These are phyloP conservation scores for Amyloporia xantha DNA, from an alignment of 768 basidiomycete species.

Conservation along the genomic window DNA sequence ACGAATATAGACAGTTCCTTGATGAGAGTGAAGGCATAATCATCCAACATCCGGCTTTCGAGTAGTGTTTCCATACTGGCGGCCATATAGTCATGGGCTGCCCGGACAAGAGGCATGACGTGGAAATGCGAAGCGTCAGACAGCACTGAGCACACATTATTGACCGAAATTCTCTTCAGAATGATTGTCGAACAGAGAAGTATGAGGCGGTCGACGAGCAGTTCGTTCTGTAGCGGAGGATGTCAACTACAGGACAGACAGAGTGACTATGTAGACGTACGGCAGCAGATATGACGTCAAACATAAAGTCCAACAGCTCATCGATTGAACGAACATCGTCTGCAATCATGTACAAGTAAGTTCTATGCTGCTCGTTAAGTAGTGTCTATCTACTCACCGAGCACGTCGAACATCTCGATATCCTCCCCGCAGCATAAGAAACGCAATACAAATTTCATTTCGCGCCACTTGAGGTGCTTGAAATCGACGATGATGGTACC, in stretches of 20 bases:
- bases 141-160: slow-evolving; percentile 77
- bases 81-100: slow-evolving; percentile 73
- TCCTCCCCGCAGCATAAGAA: slow-evolving; percentile 74
- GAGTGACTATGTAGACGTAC: slow-evolving; percentile 37
- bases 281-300: slow-evolving; percentile 79
- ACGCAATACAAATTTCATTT: slow-evolving; percentile 68
- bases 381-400: slow-evolving; percentile 40
- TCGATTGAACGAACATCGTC: slow-evolving; percentile 48
- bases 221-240: slow-evolving; percentile 57
- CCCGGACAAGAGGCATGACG: slow-evolving; percentile 57
- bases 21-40: slow-evolving; percentile 58
- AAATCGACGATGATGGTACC: slow-evolving; percentile 63
- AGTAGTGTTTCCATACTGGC: slow-evolving; percentile 84
- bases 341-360: background rate
- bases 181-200: slow-evolving; percentile 77
- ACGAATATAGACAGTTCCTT: slow-evolving; percentile 59
- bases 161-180: slow-evolving; percentile 55
- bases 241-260: background rate
- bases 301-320: slow-evolving; percentile 78
- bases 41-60: slow-evolving; percentile 74
- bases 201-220: slow-evolving; percentile 81
- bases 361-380: slow-evolving; percentile 38
- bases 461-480: slow-evolving; percentile 63
- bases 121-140: slow-evolving; percentile 77
- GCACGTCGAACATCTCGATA: slow-evolving; percentile 59